Conservation (phyloP, 768 basidiomycete species). For the Phallus indusiatus region DNA sequence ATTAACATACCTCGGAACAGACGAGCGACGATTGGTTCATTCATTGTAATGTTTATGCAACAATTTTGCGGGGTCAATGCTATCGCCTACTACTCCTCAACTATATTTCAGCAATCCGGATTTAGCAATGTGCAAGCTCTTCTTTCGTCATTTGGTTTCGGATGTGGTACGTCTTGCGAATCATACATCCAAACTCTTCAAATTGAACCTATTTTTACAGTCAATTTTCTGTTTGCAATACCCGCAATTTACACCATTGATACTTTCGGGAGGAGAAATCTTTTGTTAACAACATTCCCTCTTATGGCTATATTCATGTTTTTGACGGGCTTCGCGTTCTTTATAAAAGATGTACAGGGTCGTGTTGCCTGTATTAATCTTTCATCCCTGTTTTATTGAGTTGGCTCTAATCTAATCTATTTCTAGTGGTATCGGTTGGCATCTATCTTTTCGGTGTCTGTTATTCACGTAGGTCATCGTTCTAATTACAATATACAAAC, state of each 20-base stretch:
- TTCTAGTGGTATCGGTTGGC: slow-evolving; percentile 42
- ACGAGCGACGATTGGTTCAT: slow-evolving; percentile 49
- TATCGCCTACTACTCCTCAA: slow-evolving; percentile 73
- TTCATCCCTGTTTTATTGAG: background rate
- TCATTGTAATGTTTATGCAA: slow-evolving; percentile 68
- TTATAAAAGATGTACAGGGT: background rate
- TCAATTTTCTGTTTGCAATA: slow-evolving; percentile 34
- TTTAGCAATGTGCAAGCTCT: slow-evolving; percentile 48
- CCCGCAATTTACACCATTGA: slow-evolving; percentile 47
- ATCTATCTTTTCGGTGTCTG: slow-evolving; percentile 54
- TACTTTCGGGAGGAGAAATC: slow-evolving; percentile 53
- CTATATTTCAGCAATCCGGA: slow-evolving; percentile 58
- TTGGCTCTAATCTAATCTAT: background rate
- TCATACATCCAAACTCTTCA: background rate
- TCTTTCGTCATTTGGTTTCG: slow-evolving; percentile 50
- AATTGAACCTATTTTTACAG: slow-evolving; percentile 12
- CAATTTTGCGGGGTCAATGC: slow-evolving; percentile 82
- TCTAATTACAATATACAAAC: background rate
- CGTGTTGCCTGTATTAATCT: slow-evolving; percentile 10
- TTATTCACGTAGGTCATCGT: slow-evolving; percentile 40
- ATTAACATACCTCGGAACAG: slow-evolving; percentile 73
- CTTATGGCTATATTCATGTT: slow-evolving; percentile 43
- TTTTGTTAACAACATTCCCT: slow-evolving; percentile 45
- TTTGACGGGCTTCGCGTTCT: slow-evolving; percentile 40
- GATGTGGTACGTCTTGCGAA: slow-evolving; percentile 15